Base-by-base conservation (phyloP, 306 rosid species). In the Alnus glutinosa region DNA sequence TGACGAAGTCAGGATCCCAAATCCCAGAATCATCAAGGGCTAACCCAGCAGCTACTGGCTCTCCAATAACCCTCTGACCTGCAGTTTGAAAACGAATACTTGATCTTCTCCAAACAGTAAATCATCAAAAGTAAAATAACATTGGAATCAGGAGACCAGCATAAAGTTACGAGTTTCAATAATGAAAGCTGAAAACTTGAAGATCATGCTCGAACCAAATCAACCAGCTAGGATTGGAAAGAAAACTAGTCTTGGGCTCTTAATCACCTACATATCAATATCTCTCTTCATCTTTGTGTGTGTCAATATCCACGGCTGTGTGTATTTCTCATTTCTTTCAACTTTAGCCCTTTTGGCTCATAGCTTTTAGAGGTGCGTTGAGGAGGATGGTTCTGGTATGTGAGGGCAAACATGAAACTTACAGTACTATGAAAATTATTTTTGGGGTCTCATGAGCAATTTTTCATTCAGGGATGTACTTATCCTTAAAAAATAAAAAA, bases 51-150 rank as follows among this genome's bases (percentile, higher is more conserved):
- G 83, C 89, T 71, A 94, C 88, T 74, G 98, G 88, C 85, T 94
- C 97, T 52, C 98, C 97, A 62, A 94, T 84, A 79, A 94, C 95
- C 80, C 89, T 88, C 77, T 87, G 91, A 74, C 97, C 98, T 92
- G 89, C 79, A 85, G 77, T 69, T 75, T 70, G 58, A 79, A 79
- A 84, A 39, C 62, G 54, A 59, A 36, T 44, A 15, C 2, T 63
- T 11, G 1, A 51, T 30, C 54, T 62, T 62, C 3, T 44, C 36
- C 66, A 52, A 50, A 49, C 42, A 79, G 37, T 49, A 16, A 67
- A 71, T 34, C 63, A 59, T 18, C 2, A 18, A 36, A 4, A 71
- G 49, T 34, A 36, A 32, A 7, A 67, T 19, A 66, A 51, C 7
- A 62, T 66, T 5, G 8, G 32, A 11, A 67, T 18, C 13, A n/a